Conservation (phyloP, 192 early-diverging fungal genomes). For the Linnemannia exigua region DNA sequence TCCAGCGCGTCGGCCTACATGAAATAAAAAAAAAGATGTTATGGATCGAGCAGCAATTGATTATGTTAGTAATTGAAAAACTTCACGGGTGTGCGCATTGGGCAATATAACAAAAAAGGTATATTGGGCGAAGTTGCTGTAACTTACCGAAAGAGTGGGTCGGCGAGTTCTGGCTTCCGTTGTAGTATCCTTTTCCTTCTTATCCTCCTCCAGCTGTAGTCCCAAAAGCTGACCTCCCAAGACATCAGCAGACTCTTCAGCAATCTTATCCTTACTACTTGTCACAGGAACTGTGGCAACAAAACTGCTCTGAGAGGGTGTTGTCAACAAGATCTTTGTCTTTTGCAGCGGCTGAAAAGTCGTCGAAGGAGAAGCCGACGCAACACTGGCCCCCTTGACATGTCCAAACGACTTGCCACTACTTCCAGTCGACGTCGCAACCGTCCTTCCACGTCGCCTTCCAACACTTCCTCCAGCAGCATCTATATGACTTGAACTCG, state of each 20-base stretch:
- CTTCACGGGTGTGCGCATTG: too few species aligned
- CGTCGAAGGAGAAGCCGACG: slow-evolving; percentile 5
- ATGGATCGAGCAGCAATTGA: too few species aligned
- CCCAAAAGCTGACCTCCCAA: background rate
- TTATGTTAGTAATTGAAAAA: too few species aligned
- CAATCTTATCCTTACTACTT: background rate
- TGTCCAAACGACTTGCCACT: slow-evolving; percentile 8
- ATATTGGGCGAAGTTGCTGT: background rate
- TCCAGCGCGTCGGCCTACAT: slow-evolving; percentile 1
- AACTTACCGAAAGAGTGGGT: slow-evolving; percentile 15
- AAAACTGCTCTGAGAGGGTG: background rate
- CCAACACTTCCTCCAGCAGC: background rate
- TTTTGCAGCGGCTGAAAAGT: background rate
- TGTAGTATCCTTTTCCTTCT: background rate
- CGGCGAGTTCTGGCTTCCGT: background rate
- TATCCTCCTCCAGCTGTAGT: background rate
- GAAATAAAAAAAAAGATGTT: background rate
- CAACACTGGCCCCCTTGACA: slow-evolving; percentile 21
- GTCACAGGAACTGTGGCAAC: background rate
- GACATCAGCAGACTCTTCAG: too few species aligned
- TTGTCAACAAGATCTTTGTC: background rate
- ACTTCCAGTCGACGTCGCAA: background rate
- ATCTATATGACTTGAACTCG: background rate
- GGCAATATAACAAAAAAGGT: background rate
- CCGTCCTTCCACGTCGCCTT: background rate